Evolutionary conservation across 2,329 filamentous ascomycete genomes (phyloP).

Genomic region (Coniochaeta hoffmannii): DNA sequence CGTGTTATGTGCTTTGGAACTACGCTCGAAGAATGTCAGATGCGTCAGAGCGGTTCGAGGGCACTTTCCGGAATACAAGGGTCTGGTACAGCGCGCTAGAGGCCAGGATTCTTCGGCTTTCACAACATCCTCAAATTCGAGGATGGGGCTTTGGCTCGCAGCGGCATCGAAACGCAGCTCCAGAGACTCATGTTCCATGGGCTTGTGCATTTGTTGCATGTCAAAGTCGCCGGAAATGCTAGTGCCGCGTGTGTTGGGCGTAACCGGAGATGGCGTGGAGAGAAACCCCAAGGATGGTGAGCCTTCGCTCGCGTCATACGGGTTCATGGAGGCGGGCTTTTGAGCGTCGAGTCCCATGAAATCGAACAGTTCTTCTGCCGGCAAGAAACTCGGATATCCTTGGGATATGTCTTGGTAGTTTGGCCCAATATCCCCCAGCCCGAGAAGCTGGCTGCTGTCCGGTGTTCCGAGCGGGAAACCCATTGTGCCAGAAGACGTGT

Average conservation of each 20-base stretch:
- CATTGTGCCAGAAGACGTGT: neutral
- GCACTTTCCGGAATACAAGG: slow-evolving; percentile 34
- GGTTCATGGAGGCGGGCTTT: neutral
- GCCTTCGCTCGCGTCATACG: neutral
- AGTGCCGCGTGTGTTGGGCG: slow-evolving; percentile 23
- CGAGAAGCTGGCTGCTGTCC: neutral
- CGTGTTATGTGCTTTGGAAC: slow-evolving; percentile 37
- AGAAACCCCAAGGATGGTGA: neutral
- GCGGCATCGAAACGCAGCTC: neutral
- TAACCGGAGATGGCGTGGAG: slow-evolving; percentile 22
- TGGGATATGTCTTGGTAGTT: neutral
- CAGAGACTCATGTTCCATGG: too few species aligned
- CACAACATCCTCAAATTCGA: slow-evolving; percentile 39
- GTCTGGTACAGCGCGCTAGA: slow-evolving; percentile 41
- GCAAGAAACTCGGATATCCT: neutral
- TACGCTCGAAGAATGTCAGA: slow-evolving; percentile 41
- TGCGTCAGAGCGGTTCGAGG: slow-evolving; percentile 43
- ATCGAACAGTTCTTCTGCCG: neutral
- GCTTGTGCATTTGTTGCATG: neutral
- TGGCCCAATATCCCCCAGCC: neutral
- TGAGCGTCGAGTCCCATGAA: neutral
- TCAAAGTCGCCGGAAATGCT: slow-evolving; percentile 30
- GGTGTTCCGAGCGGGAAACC: neutral
- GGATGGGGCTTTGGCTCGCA: slow-evolving; percentile 19
- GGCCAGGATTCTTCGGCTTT: slow-evolving; percentile 43